Percentiles rank a stretch among this genome's conserved stretches.
phyloP scores from a whole-genome alignment of 345 rosid species.

The Brassica juncea region DNA sequence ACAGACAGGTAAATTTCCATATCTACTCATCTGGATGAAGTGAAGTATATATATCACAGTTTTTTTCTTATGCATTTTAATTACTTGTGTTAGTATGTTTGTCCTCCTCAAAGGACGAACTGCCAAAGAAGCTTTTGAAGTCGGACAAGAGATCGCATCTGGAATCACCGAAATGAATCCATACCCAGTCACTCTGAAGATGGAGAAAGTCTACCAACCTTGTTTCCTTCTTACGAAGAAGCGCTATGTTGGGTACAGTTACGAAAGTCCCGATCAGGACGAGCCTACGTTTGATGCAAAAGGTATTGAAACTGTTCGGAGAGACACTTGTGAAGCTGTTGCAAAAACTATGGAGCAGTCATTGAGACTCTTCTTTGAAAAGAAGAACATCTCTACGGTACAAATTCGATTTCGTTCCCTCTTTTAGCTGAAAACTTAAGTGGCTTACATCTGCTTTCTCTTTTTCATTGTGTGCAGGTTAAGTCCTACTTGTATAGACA shows the following conservation, averaged over 20 bases:
- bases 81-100: slow-evolving; percentile 74
- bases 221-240: slow-evolving; percentile 97
- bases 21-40: slow-evolving; percentile 3
- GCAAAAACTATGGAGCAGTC: slow-evolving; percentile 92
- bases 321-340: slow-evolving; percentile 90
- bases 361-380: slow-evolving; percentile 72
- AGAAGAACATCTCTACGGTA: slow-evolving; percentile 67
- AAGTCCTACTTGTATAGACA: slow-evolving; percentile 81
- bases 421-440: slow-evolving; percentile 12
- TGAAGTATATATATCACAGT: slow-evolving; percentile 11
- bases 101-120: slow-evolving; percentile 84
- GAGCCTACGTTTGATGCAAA: slow-evolving; percentile 90
- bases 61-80: too few species aligned
- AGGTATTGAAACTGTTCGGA: slow-evolving; percentile 95
- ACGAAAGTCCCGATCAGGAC: slow-evolving; percentile 71
- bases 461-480: slow-evolving; percentile 61
- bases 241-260: slow-evolving; percentile 95
- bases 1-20: slow-evolving; percentile 73
- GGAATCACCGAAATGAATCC: slow-evolving; percentile 89
- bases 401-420: slow-evolving; percentile 1
- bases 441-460: slow-evolving; percentile 16
- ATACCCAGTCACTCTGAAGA: slow-evolving; percentile 80
- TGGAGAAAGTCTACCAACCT: slow-evolving; percentile 96
- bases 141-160: slow-evolving; percentile 86
- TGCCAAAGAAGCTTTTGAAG: slow-evolving; percentile 62